Evolutionary conservation across 345 rosid species (phyloP), one percentile per base, ranked within the genome.

Genomic region (Aurinia saxatilis): DNA sequence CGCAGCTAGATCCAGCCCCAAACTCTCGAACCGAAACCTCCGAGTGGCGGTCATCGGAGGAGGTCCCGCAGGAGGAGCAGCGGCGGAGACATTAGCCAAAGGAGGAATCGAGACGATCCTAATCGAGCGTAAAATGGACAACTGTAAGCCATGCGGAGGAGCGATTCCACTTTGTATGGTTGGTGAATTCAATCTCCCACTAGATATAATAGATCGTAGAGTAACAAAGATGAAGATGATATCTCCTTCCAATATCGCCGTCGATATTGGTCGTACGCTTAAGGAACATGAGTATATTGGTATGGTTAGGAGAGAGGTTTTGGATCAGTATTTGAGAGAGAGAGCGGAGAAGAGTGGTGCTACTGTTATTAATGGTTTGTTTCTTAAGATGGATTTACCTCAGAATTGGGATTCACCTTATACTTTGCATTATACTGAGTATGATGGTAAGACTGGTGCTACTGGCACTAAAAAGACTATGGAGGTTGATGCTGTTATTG

Each of bases 141-240:
- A 92, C 72, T 83, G 87, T 75, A 92, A 92, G 73, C 96, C 98
- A 1, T 91, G 98, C 59, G 95, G 98, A 0, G 92, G 98, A 5
- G 96, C 98, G 15, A 91, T 88, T 51, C 98, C 98, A 18, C 79
- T 91, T 34, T 88, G 96, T 73, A 86, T 88, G 98, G 98, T 91
- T 52, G 98, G 95, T 1, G 98, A 91, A 50, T 91, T 91, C 70
- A 92, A 88, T 76, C 72, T 91, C n/a, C 98, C 98, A 2, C 50
- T 88, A 12, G 98, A 91, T 49, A 86, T 91, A 15, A 91, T 91
- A 29, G 98, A 91, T 77, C 78, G 98, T 48, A 67, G 70, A 9
- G 96, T 88, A 54, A 91, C 96, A 19, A 84, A 84, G 75, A 91
- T 91, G 96, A 91, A 86, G 82, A 91, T 91, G 98, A 86, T 91